Evolutionary conservation across 2,329 filamentous ascomycete species (phyloP).

Genomic region (Colletotrichum orbiculare): DNA sequence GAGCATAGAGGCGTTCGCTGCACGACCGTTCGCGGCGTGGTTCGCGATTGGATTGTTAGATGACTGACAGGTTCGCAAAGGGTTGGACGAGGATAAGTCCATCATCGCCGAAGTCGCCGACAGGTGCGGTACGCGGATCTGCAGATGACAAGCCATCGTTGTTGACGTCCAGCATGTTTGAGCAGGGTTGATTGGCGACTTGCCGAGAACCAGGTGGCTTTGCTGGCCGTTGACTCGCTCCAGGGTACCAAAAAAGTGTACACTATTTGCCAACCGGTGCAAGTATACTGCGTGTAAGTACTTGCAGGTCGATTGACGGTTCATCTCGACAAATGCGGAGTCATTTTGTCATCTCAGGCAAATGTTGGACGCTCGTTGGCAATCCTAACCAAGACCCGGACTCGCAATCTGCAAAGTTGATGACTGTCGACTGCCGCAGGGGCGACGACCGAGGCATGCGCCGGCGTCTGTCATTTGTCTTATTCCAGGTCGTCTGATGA

Average conservation of each 20-base stretch:
- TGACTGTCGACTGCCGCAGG: background rate
- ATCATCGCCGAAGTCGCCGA: background rate
- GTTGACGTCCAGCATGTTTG: background rate
- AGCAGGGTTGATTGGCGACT: background rate
- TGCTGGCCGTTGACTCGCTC: background rate
- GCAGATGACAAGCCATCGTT: constrained; percentile 4
- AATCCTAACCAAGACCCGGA: background rate
- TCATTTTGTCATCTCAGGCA: constrained; percentile 4
- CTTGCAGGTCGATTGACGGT: no score
- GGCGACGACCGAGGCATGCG: background rate
- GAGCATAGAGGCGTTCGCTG: background rate
- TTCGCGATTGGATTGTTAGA: constrained; percentile 29
- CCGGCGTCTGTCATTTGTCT: background rate
- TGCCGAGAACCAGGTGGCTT: constrained; percentile 10
- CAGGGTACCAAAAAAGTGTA: background rate
- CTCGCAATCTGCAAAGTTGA: constrained; percentile 1
- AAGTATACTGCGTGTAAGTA: no score
- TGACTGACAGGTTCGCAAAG: constrained; percentile 23
- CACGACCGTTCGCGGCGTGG: constrained; percentile 18
- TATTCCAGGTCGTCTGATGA: constrained; percentile 19
- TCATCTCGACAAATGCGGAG: constrained; percentile 5
- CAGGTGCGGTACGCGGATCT: background rate
- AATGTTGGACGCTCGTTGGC: no score
- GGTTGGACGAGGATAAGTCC: constrained; percentile 17
- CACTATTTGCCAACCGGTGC: background rate